Base-by-base conservation (phyloP, 441 rosid species). In the Euphorbia schlechtendalii region DNA sequence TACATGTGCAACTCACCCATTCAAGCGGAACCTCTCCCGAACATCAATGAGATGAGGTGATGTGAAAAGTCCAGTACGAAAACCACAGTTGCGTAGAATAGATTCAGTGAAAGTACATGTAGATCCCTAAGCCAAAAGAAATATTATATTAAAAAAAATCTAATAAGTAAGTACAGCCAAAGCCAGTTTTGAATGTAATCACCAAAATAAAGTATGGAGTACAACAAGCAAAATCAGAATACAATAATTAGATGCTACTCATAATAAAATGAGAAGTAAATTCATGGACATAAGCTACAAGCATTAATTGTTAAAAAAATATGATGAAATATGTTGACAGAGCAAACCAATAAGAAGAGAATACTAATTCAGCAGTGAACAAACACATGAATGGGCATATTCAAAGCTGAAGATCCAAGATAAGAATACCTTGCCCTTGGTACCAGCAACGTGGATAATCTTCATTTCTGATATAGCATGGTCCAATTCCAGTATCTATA, bases 1-100 rank as follows among this genome's bases (percentile, higher is more conserved):
- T 51, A 65, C 22, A 49, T 18, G 25, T 67, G 54, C 66, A 66
- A 70, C 83, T 77, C 68, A 94, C 97, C 99, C 98, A 69, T 87
- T 81, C 76, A 94, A 80, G 56, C 90, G 90, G 82, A 94, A 91
- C 70, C 99, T 83, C 83, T 94, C 98, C 13, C 98, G 82, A 70
- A 94, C 84, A 82, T 91, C 94, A 54, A 91, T 87, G 74, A 94
- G 96, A 75, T 91, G 99, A 74, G 99, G 99, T 51, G 99, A 94
- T 12, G 94, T 89, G 78, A 94, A 94, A 71, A 94, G 84, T 59
- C 99, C 99, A 40, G 99, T 91, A 61, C 75, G 87, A 73, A 89
- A 89, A 63, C 97, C 96, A 71, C 87, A 89, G 67, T 83, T 85
- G 43, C 90, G 85, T 58, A 94, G 69, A 67, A 94, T 94, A 24